Percentiles rank a stretch among this genome's conserved stretches.
Evolutionary conservation across 768 basidiomycete species (phyloP).

Genomic region (Boletus huronensis): DNA sequence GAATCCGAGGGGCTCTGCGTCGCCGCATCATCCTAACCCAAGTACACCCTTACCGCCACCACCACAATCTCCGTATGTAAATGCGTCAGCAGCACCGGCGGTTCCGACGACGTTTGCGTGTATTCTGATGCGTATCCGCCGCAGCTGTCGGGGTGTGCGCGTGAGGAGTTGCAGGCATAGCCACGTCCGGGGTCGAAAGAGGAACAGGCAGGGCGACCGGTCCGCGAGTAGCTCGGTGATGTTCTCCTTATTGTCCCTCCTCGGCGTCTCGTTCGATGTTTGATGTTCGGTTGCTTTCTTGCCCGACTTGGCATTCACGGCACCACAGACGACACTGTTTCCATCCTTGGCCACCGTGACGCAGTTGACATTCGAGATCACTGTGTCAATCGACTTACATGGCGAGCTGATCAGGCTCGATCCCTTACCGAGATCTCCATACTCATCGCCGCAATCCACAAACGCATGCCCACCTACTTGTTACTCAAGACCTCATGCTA

Average conservation of each 20-base stretch:
- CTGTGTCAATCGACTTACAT: too few relatives aligned
- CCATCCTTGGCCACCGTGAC: too few relatives aligned
- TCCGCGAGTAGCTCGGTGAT: conserved; percentile 12
- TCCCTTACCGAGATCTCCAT: too few relatives aligned
- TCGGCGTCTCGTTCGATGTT: neutral
- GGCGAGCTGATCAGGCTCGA: too few relatives aligned
- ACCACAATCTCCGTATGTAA: conserved; percentile 23
- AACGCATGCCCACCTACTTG: too few relatives aligned
- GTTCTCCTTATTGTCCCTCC: neutral
- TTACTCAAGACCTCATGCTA: too few relatives aligned
- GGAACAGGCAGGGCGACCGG: conserved; percentile 11
- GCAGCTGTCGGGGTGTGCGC: conserved; percentile 22
- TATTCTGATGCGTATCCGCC: conserved; percentile 68
- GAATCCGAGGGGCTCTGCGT: too few relatives aligned
- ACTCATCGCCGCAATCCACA: too few relatives aligned
- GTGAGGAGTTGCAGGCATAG: conserved; percentile 24
- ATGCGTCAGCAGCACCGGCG: conserved; percentile 21
- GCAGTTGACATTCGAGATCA: too few relatives aligned
- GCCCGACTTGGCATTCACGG: too few relatives aligned
- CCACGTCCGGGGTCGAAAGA: conserved; percentile 29
- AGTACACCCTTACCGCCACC: neutral
- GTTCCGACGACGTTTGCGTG: conserved; percentile 59
- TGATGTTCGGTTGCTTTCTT: neutral
- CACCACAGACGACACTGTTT: too few relatives aligned
- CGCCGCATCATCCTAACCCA: too few relatives aligned